phyloP scores from a whole-genome alignment of 2,329 filamentous ascomycete species.

The Bisporella sp. region DNA sequence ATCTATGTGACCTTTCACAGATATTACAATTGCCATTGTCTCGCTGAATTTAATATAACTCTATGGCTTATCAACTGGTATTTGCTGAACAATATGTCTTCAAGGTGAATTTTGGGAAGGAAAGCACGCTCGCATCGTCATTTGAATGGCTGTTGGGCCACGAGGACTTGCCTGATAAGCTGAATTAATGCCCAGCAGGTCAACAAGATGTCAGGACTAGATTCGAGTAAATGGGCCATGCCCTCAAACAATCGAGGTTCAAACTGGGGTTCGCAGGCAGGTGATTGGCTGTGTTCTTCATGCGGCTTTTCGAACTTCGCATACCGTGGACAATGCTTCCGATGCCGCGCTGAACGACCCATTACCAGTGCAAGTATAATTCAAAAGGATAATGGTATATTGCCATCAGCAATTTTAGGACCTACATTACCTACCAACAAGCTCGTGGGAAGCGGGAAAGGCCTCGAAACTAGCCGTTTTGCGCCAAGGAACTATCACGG shows the following conservation, averaged over 20 bases:
- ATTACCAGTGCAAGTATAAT: not conserved
- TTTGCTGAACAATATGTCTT: too few relatives aligned
- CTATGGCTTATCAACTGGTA: too few relatives aligned
- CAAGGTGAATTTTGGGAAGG: too few relatives aligned
- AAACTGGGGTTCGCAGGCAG: constrained; percentile 1
- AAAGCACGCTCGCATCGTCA: too few relatives aligned
- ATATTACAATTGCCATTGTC: too few relatives aligned
- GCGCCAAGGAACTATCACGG: constrained; percentile 16
- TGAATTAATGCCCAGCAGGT: too few relatives aligned
- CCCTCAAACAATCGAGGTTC: not conserved
- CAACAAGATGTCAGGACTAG: too few relatives aligned
- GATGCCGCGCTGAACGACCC: constrained; percentile 2
- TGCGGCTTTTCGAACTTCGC: constrained; percentile 15
- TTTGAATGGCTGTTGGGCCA: too few relatives aligned
- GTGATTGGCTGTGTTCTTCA: constrained; percentile 14
- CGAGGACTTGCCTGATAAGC: too few relatives aligned
- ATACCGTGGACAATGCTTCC: constrained; percentile 10
- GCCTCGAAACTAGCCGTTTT: constrained; percentile 20
- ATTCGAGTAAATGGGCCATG: too few relatives aligned
- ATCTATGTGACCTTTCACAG: too few relatives aligned
- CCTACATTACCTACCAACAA: not conserved
- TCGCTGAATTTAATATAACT: too few relatives aligned
- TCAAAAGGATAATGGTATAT: not conserved
- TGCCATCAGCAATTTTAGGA: not conserved
- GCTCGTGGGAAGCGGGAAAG: not conserved